These are phyloP conservation scores for Lobosporangium transversale DNA, from an alignment of 192 early-diverging fungal genomes.

Conservation along the genomic window DNA sequence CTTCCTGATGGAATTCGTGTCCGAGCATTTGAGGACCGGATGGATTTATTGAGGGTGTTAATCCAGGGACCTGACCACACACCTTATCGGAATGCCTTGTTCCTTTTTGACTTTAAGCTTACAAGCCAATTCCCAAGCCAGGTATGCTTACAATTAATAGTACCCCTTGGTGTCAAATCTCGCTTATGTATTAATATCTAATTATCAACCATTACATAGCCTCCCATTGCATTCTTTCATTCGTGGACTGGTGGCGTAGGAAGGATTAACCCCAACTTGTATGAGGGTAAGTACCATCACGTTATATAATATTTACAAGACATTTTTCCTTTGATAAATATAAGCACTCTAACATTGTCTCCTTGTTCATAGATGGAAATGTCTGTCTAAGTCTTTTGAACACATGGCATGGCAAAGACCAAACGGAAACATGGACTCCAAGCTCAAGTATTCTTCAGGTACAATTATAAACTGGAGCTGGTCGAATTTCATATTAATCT, in stretches of 20 bases:
- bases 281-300: slow-evolving; percentile 52
- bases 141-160: slow-evolving; percentile 2
- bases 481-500: not conserved
- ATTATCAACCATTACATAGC: too few relatives aligned
- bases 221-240: slow-evolving; percentile 65
- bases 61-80: slow-evolving; percentile 68
- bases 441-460: slow-evolving; percentile 62
- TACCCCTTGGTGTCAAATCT: not conserved
- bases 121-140: slow-evolving; percentile 59
- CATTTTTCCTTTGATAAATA: too few relatives aligned
- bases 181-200: too few relatives aligned
- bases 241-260: slow-evolving; percentile 66
- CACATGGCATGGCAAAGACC: slow-evolving; percentile 65
- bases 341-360: too few relatives aligned
- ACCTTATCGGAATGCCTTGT: slow-evolving; percentile 67
- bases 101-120: slow-evolving; percentile 66
- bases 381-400: slow-evolving; percentile 68
- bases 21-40: slow-evolving; percentile 62
- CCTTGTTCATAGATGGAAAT: slow-evolving; percentile 64
- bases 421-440: slow-evolving; percentile 61
- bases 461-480: not conserved
- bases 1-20: slow-evolving; percentile 69
- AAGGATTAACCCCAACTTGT: slow-evolving; percentile 68
- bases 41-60: slow-evolving; percentile 65
- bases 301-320: not conserved